Evolutionary conservation across 805 yeast genomes (phyloP), one percentile per base, ranked within the genome.

Genomic region (Blastobotrys terrestris): DNA sequence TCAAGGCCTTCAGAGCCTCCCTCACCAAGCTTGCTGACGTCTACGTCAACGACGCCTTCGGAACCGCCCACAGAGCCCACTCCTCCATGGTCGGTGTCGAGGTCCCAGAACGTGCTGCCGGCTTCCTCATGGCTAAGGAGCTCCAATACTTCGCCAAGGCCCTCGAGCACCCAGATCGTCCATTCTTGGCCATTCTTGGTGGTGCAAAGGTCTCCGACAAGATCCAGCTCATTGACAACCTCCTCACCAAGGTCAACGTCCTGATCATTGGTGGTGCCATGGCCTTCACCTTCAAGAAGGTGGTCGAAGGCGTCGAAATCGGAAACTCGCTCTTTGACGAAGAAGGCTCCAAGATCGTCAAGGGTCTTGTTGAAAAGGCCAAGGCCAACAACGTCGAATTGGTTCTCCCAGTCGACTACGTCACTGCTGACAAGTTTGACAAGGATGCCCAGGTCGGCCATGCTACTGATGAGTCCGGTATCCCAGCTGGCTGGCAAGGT

Each of bases 21-120:
- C 83, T 94, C 76, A 87, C 96, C 66, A 76, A 90, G 53, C 80
- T 94, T 67, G 98, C 97, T 63, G 99, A 94, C 68, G 96, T 94
- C 60, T 94, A 94, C 80, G 83, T 94, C 72, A 72, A 94, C 77
- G 99, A 94, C 73, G 98, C 97, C 55, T 94, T 94, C 68, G 99
- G 99, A 73, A 94, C 99, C 59, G 97, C 98, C 54, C 99, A 94
- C 86, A 89, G 99, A 81, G 99, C 99, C 59, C 99, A 94, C 80
- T 90, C 97, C 52, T 94, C 99, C 48, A 92, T 94, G 91, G 99
- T 94, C 67, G 99, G 99, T 70, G 80, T 94, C 65, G 91, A 92
- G 65, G 81, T 89, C 66, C 91, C 95, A 60, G 91, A 89, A 77
- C 87, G 94, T 77, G 99, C 98, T 66, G 86, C 97, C 61, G 99